phyloP scores from a whole-genome alignment of 2,329 filamentous ascomycete genomes.

The Xylogone sp. region DNA sequence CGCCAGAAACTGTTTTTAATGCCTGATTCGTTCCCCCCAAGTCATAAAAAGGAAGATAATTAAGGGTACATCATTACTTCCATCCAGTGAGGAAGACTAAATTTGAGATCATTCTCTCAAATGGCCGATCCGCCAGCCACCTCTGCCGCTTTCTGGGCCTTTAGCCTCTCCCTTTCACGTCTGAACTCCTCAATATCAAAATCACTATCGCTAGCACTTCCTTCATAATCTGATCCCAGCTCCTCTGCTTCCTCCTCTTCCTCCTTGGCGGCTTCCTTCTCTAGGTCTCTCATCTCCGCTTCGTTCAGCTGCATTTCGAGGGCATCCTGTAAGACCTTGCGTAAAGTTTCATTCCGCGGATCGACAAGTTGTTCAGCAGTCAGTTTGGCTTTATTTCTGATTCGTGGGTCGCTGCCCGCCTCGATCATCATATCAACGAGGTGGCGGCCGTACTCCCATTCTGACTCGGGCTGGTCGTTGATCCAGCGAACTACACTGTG shows the following conservation, averaged over 20 bases:
- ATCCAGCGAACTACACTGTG: slow-evolving; percentile 76
- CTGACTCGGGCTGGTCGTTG: slow-evolving; percentile 58
- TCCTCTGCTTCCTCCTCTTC: slow-evolving; percentile 32
- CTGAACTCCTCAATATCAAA: slow-evolving; percentile 48
- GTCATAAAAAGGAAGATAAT: no score
- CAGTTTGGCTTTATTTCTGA: slow-evolving; percentile 69
- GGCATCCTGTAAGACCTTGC: slow-evolving; percentile 62
- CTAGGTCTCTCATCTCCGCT: slow-evolving; percentile 49
- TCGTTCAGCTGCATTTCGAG: slow-evolving; percentile 61
- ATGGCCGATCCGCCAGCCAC: slow-evolving; percentile 5
- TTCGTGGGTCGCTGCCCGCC: slow-evolving; percentile 63
- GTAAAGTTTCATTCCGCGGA: slow-evolving; percentile 60
- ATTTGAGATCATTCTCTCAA: not conserved
- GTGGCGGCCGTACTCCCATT: slow-evolving; percentile 60
- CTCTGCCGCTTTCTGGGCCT: slow-evolving; percentile 33
- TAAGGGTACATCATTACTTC: no score
- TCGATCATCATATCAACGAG: slow-evolving; percentile 80
- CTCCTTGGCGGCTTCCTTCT: slow-evolving; percentile 18
- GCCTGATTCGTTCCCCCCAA: no score
- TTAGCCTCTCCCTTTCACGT: slow-evolving; percentile 51
- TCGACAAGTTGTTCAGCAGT: slow-evolving; percentile 71
- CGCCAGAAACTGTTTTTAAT: no score
- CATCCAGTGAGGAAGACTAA: no score
- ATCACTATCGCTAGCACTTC: slow-evolving; percentile 62
- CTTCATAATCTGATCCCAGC: slow-evolving; percentile 50